A percentile compares a stretch with the other conserved stretches of the same genome.
These are phyloP conservation scores for Pichia terricola DNA, from an alignment of 1,139 yeast genomes.

Conservation along the genomic window DNA sequence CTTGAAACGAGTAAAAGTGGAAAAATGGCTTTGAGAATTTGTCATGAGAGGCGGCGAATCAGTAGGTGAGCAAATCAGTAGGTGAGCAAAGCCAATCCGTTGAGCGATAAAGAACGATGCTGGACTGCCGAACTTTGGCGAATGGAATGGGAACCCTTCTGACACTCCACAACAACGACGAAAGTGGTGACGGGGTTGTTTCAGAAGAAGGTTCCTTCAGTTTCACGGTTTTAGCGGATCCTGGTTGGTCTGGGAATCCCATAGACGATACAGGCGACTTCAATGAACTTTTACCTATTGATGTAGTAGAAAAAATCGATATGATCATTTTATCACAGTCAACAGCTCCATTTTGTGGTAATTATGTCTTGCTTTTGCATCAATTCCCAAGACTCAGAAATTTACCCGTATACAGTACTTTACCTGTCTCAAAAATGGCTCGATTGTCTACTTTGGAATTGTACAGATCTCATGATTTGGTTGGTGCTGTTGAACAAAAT, in stretches of 20 bases:
- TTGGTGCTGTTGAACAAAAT: conserved; percentile 64
- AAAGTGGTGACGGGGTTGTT: background rate
- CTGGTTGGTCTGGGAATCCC: conserved; percentile 28
- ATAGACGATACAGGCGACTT: background rate
- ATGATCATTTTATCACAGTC: conserved; percentile 77
- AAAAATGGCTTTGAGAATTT: too few relatives aligned
- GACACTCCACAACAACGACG: background rate
- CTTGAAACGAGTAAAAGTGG: too few relatives aligned
- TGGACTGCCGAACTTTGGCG: background rate
- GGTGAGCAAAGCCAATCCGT: too few relatives aligned
- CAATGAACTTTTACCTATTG: background rate
- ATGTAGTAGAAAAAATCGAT: conserved; percentile 41
- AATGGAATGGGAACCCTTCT: background rate
- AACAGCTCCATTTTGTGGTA: conserved; percentile 72
- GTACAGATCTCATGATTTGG: conserved; percentile 60
- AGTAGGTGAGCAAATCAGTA: too few relatives aligned
- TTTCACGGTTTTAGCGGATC: conserved; percentile 55
- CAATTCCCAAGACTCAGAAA: conserved; percentile 56
- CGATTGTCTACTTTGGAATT: conserved; percentile 75
- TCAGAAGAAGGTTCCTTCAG: background rate
- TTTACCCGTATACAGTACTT: conserved; percentile 76
- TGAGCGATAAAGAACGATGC: background rate
- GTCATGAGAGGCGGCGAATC: too few relatives aligned
- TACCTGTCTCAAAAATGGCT: conserved; percentile 83
- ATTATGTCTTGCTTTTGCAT: conserved; percentile 58